phyloP scores from a whole-genome alignment of 2,329 filamentous ascomycete species.

The Arthrinium puccinioides region DNA sequence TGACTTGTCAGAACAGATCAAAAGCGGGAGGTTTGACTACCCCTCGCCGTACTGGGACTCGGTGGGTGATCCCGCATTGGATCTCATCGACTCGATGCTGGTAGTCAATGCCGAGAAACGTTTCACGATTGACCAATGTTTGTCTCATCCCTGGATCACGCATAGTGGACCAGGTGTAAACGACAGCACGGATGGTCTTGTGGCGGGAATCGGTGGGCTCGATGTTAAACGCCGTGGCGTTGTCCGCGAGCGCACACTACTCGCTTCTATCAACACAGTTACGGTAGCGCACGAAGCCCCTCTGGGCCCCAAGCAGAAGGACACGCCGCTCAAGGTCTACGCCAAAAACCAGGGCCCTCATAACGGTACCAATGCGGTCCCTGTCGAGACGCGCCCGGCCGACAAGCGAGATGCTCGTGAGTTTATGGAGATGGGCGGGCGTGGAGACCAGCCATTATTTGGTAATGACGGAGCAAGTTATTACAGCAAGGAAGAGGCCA shows the following conservation, averaged over 20 bases:
- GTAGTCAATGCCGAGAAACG: slow-evolving; percentile 78
- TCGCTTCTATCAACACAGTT: slow-evolving; percentile 75
- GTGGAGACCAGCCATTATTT: slow-evolving; percentile 75
- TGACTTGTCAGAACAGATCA: slow-evolving; percentile 82
- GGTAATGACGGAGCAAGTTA: slow-evolving; percentile 50
- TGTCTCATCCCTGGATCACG: slow-evolving; percentile 85
- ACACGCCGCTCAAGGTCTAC: slow-evolving; percentile 64
- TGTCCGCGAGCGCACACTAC: slow-evolving; percentile 73
- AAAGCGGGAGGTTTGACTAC: slow-evolving; percentile 82
- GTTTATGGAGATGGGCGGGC: slow-evolving; percentile 79
- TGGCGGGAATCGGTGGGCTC: slow-evolving; percentile 74
- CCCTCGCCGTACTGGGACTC: slow-evolving; percentile 94
- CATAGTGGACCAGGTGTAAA: slow-evolving; percentile 52
- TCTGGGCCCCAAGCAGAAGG: slow-evolving; percentile 49
- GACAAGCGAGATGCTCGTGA: slow-evolving; percentile 62
- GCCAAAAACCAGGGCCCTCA: slow-evolving; percentile 57
- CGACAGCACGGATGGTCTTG: slow-evolving; percentile 88
- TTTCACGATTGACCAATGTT: slow-evolving; percentile 83
- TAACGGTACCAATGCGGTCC: slow-evolving; percentile 30
- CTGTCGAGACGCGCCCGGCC: slow-evolving; percentile 59
- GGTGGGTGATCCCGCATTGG: slow-evolving; percentile 78
- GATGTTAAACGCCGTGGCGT: slow-evolving; percentile 80
- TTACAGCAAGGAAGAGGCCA: slow-evolving; percentile 36
- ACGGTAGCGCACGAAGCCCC: slow-evolving; percentile 43
- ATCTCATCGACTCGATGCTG: slow-evolving; percentile 92